These are phyloP conservation scores for Aureobasidium sp. DNA, from an alignment of 2,329 filamentous ascomycete genomes.

Conservation along the genomic window DNA sequence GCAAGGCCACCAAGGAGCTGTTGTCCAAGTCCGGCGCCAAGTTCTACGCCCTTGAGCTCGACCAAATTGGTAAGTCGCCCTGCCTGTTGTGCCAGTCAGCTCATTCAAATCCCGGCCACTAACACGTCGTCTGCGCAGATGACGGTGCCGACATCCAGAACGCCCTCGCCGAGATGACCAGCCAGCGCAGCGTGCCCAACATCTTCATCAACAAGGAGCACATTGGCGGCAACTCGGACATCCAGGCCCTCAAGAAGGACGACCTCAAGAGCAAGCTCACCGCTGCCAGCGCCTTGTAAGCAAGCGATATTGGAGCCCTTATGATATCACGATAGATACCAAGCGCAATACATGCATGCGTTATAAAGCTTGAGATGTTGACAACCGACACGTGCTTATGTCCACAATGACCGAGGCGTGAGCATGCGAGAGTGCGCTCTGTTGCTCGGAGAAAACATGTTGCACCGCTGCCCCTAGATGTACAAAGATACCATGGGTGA, in stretches of 20 bases:
- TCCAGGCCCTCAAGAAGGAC: constrained; percentile 48
- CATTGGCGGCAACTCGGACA: constrained; percentile 92
- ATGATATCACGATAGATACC: constrained; percentile 14
- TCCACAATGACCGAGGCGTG: not conserved
- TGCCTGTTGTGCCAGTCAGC: not conserved
- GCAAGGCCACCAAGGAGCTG: constrained; percentile 67
- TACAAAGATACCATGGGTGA: not conserved
- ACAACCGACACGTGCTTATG: not conserved
- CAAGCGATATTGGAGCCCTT: not conserved
- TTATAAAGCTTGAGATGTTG: not conserved
- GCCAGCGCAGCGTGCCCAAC: constrained; percentile 89
- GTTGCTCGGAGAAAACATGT: not conserved
- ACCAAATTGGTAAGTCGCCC: constrained; percentile 63
- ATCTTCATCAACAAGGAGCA: constrained; percentile 87
- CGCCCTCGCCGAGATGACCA: constrained; percentile 70
- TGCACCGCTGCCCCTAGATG: constrained; percentile 5
- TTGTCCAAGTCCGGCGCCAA: constrained; percentile 65
- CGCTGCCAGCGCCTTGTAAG: constrained; percentile 8
- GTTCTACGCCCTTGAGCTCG: constrained; percentile 72
- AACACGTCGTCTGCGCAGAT: constrained; percentile 42
- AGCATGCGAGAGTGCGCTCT: not conserved
- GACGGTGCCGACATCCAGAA: constrained; percentile 79
- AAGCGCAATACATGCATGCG: constrained; percentile 5
- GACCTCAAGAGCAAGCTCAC: constrained; percentile 19
- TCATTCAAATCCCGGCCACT: not conserved